Evolutionary conservation across 2,329 filamentous ascomycete species (phyloP).

Genomic region (Xylogone sp.): DNA sequence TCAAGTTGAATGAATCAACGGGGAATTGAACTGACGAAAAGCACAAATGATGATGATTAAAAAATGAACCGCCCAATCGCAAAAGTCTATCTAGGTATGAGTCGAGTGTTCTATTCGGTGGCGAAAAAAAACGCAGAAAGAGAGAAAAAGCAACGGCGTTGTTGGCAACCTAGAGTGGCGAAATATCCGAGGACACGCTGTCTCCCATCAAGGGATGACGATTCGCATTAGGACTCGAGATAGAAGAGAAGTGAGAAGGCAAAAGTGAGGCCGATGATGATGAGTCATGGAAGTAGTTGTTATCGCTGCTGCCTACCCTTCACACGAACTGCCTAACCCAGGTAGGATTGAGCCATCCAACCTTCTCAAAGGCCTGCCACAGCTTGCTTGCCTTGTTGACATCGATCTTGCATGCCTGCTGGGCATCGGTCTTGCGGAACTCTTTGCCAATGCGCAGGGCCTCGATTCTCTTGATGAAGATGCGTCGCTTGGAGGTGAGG

Average conservation of each 20-base stretch:
- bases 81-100: conserved; percentile 12
- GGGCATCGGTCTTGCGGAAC: conserved; percentile 92
- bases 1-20: conserved; percentile 17
- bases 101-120: conserved; percentile 4
- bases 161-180: too few species aligned
- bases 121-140: background rate
- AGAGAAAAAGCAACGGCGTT: too few species aligned
- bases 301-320: background rate
- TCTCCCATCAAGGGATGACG: too few species aligned
- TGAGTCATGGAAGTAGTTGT: too few species aligned
- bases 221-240: too few species aligned
- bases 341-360: conserved; percentile 66
- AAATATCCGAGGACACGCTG: too few species aligned
- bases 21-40: conserved; percentile 17
- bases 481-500: conserved; percentile 86
- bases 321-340: conserved; percentile 19
- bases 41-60: conserved; percentile 18
- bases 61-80: background rate
- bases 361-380: conserved; percentile 83
- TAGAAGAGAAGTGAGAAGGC: too few species aligned
- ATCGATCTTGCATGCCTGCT: conserved; percentile 96
- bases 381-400: conserved; percentile 96
- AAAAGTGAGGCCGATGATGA: too few species aligned
- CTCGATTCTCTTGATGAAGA: conserved; percentile 75
- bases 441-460: conserved; percentile 67